Evolutionary conservation across 345 rosid species (phyloP), one percentile per base, ranked within the genome.

Genomic region (Zanthoxylum bungeanum): DNA sequence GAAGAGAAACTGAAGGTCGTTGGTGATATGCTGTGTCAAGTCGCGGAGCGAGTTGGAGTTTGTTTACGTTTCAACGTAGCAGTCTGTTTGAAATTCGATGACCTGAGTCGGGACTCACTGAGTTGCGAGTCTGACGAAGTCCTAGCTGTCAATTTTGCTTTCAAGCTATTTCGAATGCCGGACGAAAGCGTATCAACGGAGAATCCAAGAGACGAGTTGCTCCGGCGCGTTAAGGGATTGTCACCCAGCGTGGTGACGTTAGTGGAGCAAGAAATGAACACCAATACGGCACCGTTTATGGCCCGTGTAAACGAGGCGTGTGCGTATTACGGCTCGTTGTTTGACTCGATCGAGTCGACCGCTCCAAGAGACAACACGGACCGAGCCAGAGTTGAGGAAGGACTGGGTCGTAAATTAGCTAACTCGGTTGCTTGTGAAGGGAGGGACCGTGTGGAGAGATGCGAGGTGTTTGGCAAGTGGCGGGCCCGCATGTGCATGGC

Each of bases 381-480:
- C 17, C 77, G 97, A 6, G 80, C 31, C 25, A 85, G 70, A 82
- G 83, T 86, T 0, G 99, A 91, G 76, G 87, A 79, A 65, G 98
- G 86, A 25, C 80, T 95, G 58, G 77, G 89, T 17, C 87, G 93
- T 65, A 92, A 84, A 72, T 69, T 92, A 3, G 72, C 69, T 12
- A 95, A 95, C 89, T 81, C 91, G 73, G 86, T 95, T 37, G 91
- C 97, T 9, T 92, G 96, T 24, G 99, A 95, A 77, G 97, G 98
- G 33, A 69, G 88, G 68, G 87, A 92, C 58, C 91, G 99, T 11
- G 78, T 91, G 0, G 98, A 89, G 77, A 88, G 99, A 77, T 92
- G 97, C 78, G 97, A 95, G 79, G 98, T 92, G 66, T 95, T 87
- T 17, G 98, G 98, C 66, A 91, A 93, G 79, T 93, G 98, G 98